These are phyloP conservation scores for Candida jianshihensis DNA, from an alignment of 805 yeast genomes.

Conservation along the genomic window DNA sequence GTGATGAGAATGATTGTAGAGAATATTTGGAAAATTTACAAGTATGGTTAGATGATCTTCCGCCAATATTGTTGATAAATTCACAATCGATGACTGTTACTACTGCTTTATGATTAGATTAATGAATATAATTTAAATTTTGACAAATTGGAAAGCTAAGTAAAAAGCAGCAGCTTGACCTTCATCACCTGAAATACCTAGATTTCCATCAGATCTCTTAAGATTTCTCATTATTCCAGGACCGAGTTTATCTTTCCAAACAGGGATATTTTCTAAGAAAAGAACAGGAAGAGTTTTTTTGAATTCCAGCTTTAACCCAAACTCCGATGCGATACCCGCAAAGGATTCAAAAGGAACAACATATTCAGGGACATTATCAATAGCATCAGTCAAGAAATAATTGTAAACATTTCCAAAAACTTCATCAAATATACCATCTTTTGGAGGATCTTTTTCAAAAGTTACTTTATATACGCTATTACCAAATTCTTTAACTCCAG, in stretches of 20 bases:
- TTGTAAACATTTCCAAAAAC: slow-evolving; percentile 82
- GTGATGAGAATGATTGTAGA: slow-evolving; percentile 56
- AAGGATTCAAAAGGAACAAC: slow-evolving; percentile 92
- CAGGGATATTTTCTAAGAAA: slow-evolving; percentile 73
- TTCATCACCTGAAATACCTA: slow-evolving; percentile 85
- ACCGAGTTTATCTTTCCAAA: slow-evolving; percentile 49
- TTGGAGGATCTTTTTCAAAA: slow-evolving; percentile 75
- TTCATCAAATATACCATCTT: slow-evolving; percentile 60
- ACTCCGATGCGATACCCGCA: slow-evolving; percentile 77
- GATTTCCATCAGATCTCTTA: slow-evolving; percentile 68
- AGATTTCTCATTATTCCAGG: slow-evolving; percentile 64
- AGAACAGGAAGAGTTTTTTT: slow-evolving; percentile 76
- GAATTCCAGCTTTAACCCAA: slow-evolving; percentile 63
- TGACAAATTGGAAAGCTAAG: slow-evolving; percentile 76
- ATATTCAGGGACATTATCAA: slow-evolving; percentile 93
- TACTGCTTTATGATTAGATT: slow-evolving; percentile 54
- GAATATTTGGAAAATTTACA: slow-evolving; percentile 74
- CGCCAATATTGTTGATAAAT: slow-evolving; percentile 77
- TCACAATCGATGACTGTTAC: slow-evolving; percentile 96
- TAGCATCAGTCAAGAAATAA: slow-evolving; percentile 84
- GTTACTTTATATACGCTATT: slow-evolving; percentile 76
- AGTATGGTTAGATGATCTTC: slow-evolving; percentile 74
- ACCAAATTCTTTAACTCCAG: slow-evolving; percentile 67
- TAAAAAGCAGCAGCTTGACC: slow-evolving; percentile 84
- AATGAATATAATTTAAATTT: slow-evolving; percentile 20